Percentiles rank a stretch among this genome's conserved stretches.
Evolutionary conservation across 2,329 filamentous ascomycete species (phyloP).

Genomic region (Periconia sp.): DNA sequence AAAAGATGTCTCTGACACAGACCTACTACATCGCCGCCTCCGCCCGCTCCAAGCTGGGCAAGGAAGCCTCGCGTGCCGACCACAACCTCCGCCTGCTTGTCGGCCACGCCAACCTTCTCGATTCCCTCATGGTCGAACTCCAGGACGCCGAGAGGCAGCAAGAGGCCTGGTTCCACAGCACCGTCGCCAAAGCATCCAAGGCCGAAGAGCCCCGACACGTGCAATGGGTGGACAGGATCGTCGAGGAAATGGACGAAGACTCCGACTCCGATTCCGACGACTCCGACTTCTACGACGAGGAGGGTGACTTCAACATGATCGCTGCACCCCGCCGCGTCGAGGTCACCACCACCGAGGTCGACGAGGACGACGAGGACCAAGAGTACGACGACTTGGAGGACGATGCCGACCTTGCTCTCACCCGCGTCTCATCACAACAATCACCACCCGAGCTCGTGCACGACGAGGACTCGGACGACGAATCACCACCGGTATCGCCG

Average conservation of each 20-base stretch:
- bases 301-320: conserved; percentile 53
- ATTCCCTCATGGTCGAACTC: conserved; percentile 88
- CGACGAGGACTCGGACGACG: conserved; percentile 54
- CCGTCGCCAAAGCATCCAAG: conserved; percentile 73
- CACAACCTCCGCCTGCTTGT: conserved; percentile 95
- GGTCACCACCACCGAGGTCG: conserved; percentile 47
- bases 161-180: conserved; percentile 97
- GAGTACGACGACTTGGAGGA: conserved; percentile 52
- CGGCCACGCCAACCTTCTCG: conserved; percentile 96
- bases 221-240: conserved; percentile 5
- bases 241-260: conserved; percentile 14
- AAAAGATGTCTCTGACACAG: conserved; percentile 96
- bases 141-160: conserved; percentile 94
- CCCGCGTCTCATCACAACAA: conserved; percentile 46
- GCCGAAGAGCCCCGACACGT: conserved; percentile 61
- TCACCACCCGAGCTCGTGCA: conserved; percentile 54
- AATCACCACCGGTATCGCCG: conserved; percentile 51
- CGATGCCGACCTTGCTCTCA: conserved; percentile 50
- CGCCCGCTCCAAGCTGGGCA: conserved; percentile 92
- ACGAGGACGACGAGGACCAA: conserved; percentile 44
- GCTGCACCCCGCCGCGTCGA: conserved; percentile 45
- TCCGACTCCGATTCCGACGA: conserved; percentile 53
- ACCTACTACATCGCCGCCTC: conserved; percentile 98
- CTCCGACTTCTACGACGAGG: conserved; percentile 57
- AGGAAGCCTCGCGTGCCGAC: conserved; percentile 84